Percentiles rank a stretch among this genome's conserved stretches.
Conservation (phyloP, 352 stramenopile genomes). For the Detonula confervacea region DNA sequence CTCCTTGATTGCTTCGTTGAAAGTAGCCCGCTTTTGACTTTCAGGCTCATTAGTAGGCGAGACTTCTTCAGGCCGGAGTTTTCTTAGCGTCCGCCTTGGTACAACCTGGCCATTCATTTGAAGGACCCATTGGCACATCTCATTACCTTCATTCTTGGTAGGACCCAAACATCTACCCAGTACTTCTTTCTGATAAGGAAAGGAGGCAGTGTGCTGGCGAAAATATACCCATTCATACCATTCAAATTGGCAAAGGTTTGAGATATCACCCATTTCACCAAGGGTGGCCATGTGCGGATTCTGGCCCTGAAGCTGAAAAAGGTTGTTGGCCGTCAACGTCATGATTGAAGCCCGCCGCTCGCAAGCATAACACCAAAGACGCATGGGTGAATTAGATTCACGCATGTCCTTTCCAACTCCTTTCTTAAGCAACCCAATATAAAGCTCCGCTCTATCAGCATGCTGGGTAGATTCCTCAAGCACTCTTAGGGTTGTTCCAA, state of each 20-base stretch:
- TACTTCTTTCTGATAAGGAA: constrained; percentile 19
- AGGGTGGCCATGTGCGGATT: constrained; percentile 22
- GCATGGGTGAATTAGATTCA: constrained; percentile 2
- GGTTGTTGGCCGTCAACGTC: constrained; percentile 36
- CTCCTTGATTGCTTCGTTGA: constrained; percentile 5
- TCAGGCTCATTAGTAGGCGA: constrained; percentile 25
- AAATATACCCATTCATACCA: constrained; percentile 58
- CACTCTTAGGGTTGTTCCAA: constrained; percentile 37
- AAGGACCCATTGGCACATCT: constrained; percentile 34
- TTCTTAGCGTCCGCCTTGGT: constrained; percentile 1
- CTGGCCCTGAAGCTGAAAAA: constrained; percentile 29
- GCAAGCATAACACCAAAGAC: constrained; percentile 43
- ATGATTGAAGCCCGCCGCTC: constrained; percentile 30
- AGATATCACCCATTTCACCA: constrained; percentile 31
- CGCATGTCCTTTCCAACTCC: constrained; percentile 35
- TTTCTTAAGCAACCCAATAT: constrained; percentile 52
- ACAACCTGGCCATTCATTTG: constrained; percentile 38
- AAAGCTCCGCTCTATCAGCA: constrained; percentile 42
- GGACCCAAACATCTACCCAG: constrained; percentile 50
- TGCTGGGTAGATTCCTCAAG: constrained; percentile 40
- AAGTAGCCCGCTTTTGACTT: constrained; percentile 11
- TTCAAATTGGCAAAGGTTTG: constrained; percentile 22
- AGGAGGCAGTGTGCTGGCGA: not conserved
- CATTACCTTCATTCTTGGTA: constrained; percentile 33
- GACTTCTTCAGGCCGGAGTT: constrained; percentile 28